phyloP scores from a whole-genome alignment of 2,329 filamentous ascomycete genomes.

The Hypoxylon sp. region DNA sequence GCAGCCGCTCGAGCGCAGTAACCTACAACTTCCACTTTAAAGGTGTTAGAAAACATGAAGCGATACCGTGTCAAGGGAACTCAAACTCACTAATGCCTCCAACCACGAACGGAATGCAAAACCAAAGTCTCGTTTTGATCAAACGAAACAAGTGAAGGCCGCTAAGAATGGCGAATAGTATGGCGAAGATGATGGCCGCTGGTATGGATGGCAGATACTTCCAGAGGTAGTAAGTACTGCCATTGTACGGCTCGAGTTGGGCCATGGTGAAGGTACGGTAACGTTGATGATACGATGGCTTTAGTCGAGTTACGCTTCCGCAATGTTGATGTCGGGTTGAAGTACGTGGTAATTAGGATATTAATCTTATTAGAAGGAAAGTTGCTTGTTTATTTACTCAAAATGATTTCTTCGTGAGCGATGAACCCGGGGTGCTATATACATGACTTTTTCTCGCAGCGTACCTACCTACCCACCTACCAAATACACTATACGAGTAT shows the following conservation, averaged over 20 bases:
- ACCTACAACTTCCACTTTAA: slow-evolving; percentile 55
- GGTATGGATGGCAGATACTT: slow-evolving; percentile 52
- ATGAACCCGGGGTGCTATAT: too few relatives aligned
- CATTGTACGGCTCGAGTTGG: slow-evolving; percentile 43
- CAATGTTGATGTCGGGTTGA: too few relatives aligned
- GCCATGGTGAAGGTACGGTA: slow-evolving; percentile 40
- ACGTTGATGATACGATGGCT: too few relatives aligned
- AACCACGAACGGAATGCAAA: slow-evolving; percentile 58
- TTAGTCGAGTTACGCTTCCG: too few relatives aligned
- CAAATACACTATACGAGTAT: background rate
- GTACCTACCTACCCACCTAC: too few relatives aligned
- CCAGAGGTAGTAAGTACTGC: slow-evolving; percentile 50
- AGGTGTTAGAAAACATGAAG: slow-evolving; percentile 40
- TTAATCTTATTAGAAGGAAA: too few relatives aligned
- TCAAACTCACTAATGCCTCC: slow-evolving; percentile 56
- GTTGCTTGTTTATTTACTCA: too few relatives aligned
- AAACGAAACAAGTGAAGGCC: slow-evolving; percentile 53
- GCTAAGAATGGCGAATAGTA: slow-evolving; percentile 53
- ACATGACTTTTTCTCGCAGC: too few relatives aligned
- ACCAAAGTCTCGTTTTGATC: slow-evolving; percentile 56
- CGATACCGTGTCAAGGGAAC: too few relatives aligned
- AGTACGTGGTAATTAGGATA: too few relatives aligned
- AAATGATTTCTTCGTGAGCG: too few relatives aligned
- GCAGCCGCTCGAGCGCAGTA: slow-evolving; percentile 49
- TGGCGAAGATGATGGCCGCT: slow-evolving; percentile 53